These are phyloP conservation scores for Cordyceps farinosa DNA, from an alignment of 2,329 filamentous ascomycete genomes.

Conservation along the genomic window DNA sequence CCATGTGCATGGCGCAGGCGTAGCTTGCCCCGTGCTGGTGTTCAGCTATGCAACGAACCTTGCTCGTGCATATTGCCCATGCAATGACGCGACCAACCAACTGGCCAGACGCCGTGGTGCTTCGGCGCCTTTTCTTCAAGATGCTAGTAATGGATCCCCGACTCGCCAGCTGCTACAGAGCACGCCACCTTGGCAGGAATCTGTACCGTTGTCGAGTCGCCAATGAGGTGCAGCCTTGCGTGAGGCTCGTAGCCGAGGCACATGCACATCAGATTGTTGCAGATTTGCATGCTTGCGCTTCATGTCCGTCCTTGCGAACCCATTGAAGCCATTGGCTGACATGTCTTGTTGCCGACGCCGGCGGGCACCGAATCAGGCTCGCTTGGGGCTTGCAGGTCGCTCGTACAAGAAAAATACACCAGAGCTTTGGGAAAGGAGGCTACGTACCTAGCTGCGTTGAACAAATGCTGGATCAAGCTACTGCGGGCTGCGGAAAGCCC, in stretches of 20 bases:
- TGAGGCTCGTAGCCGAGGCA: not conserved
- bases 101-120: not conserved
- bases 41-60: constrained; percentile 13
- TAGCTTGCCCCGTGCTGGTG: not conserved
- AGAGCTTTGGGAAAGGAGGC: not conserved
- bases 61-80: constrained; percentile 11
- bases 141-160: not conserved
- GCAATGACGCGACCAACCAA: constrained; percentile 9
- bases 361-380: not conserved
- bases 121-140: not conserved
- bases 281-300: not conserved
- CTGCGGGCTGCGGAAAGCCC: constrained; percentile 8
- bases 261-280: not conserved
- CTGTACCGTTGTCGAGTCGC: not conserved
- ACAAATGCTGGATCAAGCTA: not conserved
- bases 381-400: not conserved
- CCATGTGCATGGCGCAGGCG: not conserved
- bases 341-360: not conserved
- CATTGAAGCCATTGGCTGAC: not conserved
- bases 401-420: not conserved
- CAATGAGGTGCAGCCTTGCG: not conserved
- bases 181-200: constrained; percentile 4
- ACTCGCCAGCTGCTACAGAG: not conserved
- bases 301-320: not conserved
- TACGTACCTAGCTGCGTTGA: not conserved